These are phyloP conservation scores for Oenanthe javanica DNA, from an alignment of 140 eudicot species.

Conservation along the genomic window DNA sequence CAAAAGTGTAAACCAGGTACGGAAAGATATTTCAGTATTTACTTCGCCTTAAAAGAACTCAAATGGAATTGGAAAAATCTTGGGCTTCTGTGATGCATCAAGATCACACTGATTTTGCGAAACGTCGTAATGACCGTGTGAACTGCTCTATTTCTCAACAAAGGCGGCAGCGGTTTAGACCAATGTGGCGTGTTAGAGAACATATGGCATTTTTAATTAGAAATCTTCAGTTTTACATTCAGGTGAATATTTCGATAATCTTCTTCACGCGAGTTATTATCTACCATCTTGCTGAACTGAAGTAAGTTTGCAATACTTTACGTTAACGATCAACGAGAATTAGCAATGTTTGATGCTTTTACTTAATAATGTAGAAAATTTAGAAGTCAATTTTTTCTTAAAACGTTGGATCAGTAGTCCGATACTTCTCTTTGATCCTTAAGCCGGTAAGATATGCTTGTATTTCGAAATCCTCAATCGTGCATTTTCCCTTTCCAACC, in stretches of 20 bases:
- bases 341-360: not conserved
- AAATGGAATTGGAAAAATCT: conserved; percentile 91
- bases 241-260: conserved; percentile 26
- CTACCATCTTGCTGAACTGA: not conserved
- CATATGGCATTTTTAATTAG: conserved; percentile 93
- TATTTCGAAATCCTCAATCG: not conserved
- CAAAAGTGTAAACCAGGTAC: conserved; percentile 43
- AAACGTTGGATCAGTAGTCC: not conserved
- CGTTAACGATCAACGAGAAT: not conserved
- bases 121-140: conserved; percentile 29
- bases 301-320: not conserved
- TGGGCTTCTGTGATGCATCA: conserved; percentile 96
- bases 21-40: conserved; percentile 75
- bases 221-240: conserved; percentile 88
- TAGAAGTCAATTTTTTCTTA: not conserved
- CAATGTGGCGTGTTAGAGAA: conserved; percentile 94
- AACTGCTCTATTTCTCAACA: conserved; percentile 44
- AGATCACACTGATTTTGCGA: conserved; percentile 67
- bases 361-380: not conserved
- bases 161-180: conserved; percentile 56
- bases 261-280: not conserved
- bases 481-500: not conserved
- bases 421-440: not conserved
- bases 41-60: conserved; percentile 80
- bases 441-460: not conserved